phyloP scores from a whole-genome alignment of 352 stramenopile genomes.

The Phytophthora fragariae region DNA sequence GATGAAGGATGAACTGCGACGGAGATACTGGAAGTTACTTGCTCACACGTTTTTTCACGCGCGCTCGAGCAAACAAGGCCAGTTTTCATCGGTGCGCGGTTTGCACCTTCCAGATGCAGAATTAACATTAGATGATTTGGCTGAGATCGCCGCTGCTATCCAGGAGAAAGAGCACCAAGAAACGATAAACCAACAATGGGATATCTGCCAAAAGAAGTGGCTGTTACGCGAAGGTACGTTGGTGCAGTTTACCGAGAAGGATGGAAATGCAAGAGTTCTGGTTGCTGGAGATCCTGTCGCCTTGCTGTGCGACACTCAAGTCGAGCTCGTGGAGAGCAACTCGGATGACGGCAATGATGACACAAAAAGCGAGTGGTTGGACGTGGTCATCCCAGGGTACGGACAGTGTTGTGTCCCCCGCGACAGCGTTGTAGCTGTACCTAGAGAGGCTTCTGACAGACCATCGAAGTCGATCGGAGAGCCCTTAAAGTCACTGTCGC shows the following conservation, averaged over 20 bases:
- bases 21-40: slow-evolving; percentile 2
- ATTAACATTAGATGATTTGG: slow-evolving; percentile 12
- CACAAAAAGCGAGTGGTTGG: background rate
- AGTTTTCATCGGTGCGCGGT: slow-evolving; percentile 9
- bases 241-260: slow-evolving; percentile 6
- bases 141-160: slow-evolving; percentile 9
- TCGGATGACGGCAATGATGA: background rate
- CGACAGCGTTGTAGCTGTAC: slow-evolving; percentile 3
- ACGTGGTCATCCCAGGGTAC: slow-evolving; percentile 15
- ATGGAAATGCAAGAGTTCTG: background rate
- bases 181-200: slow-evolving; percentile 8
- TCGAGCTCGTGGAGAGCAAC: slow-evolving; percentile 7
- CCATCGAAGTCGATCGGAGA: background rate
- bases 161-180: slow-evolving; percentile 10
- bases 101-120: background rate
- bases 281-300: background rate
- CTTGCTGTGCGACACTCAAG: slow-evolving; percentile 2
- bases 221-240: slow-evolving; percentile 2
- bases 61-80: background rate
- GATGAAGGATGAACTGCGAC: slow-evolving; percentile 1
- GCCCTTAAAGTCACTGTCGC: slow-evolving; percentile 7
- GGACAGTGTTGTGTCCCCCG: slow-evolving; percentile 12
- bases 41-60: slow-evolving; percentile 22
- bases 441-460: background rate
- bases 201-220: slow-evolving; percentile 12